Evolutionary conservation across 1,284 basidiomycete genomes (phyloP).

Genomic region (Phlebopus sp.): DNA sequence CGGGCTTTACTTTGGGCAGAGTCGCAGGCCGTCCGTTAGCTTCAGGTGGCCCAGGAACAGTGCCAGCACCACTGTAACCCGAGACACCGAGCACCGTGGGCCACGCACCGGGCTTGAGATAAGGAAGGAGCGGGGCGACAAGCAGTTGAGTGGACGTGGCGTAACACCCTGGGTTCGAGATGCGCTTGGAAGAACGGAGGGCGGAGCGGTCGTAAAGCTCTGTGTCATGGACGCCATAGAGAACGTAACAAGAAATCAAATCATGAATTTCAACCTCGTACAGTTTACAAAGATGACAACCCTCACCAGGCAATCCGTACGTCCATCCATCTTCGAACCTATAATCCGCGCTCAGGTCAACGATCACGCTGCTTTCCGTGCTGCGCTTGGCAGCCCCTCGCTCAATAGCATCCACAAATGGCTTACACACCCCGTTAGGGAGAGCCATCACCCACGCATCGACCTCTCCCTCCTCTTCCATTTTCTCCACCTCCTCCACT

Average conservation of each 20-base stretch:
- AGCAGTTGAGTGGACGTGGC: constrained; percentile 93
- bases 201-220: constrained; percentile 84
- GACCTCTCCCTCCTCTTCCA: constrained; percentile 86
- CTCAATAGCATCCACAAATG: constrained; percentile 95
- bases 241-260: constrained; percentile 27
- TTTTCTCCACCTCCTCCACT: constrained; percentile 71
- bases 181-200: constrained; percentile 73
- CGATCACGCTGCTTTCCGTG: constrained; percentile 69
- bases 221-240: constrained; percentile 33
- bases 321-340: constrained; percentile 94
- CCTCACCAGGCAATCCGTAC: constrained; percentile 98
- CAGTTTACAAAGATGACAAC: constrained; percentile 22
- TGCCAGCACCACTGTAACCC: constrained; percentile 95
- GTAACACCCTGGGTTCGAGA: constrained; percentile 98
- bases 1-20: constrained; percentile 80
- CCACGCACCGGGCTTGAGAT: constrained; percentile 60
- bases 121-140: constrained; percentile 82
- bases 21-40: constrained; percentile 70
- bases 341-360: constrained; percentile 95
- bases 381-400: constrained; percentile 58
- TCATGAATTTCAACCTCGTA: constrained; percentile 14
- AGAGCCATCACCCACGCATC: constrained; percentile 99
- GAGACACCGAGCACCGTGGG: constrained; percentile 93
- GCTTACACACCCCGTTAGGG: constrained; percentile 95
- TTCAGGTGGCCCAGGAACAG: constrained; percentile 58